Conservation (phyloP, 2,329 filamentous ascomycete genomes). For the Myriosclerotinia curreyana region DNA sequence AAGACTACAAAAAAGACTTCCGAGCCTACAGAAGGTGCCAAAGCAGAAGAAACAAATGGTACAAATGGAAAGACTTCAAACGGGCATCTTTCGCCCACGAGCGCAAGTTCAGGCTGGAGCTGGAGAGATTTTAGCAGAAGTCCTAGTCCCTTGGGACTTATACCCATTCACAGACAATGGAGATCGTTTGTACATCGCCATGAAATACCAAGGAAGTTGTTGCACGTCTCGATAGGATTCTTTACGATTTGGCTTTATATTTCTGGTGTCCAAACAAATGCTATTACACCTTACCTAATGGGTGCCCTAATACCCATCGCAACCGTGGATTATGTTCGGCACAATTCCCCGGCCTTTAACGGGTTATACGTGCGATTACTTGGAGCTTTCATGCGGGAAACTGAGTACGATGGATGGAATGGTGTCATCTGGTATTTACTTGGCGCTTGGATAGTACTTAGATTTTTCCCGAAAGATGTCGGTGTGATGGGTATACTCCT, state of each 20-base stretch:
- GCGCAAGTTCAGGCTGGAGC: conserved; percentile 62
- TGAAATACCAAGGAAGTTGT: conserved; percentile 87
- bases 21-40: conserved; percentile 44
- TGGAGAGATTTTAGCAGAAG: conserved; percentile 89
- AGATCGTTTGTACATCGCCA: conserved; percentile 91
- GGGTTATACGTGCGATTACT: conserved; percentile 78
- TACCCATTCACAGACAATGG: conserved; percentile 92
- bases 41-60: conserved; percentile 24
- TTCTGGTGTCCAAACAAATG: conserved; percentile 68
- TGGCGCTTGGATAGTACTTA: conserved; percentile 81
- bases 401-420: conserved; percentile 90
- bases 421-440: conserved; percentile 96
- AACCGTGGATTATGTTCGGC: conserved; percentile 75
- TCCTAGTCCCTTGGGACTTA: conserved; percentile 87
- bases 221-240: conserved; percentile 97
- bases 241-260: conserved; percentile 84
- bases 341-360: conserved; percentile 79
- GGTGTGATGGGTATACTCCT: conserved; percentile 85
- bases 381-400: conserved; percentile 94
- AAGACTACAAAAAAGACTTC: conserved; percentile 36
- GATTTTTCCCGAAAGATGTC: conserved; percentile 89
- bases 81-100: conserved; percentile 66
- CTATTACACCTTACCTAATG: conserved; percentile 84
- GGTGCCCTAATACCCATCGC: conserved; percentile 79
- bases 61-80: conserved; percentile 44